A percentile compares a stretch with the other conserved stretches of the same genome.
These are phyloP conservation scores for Pichia phayaonensis DNA, from an alignment of 805 yeast genomes.

Conservation along the genomic window DNA sequence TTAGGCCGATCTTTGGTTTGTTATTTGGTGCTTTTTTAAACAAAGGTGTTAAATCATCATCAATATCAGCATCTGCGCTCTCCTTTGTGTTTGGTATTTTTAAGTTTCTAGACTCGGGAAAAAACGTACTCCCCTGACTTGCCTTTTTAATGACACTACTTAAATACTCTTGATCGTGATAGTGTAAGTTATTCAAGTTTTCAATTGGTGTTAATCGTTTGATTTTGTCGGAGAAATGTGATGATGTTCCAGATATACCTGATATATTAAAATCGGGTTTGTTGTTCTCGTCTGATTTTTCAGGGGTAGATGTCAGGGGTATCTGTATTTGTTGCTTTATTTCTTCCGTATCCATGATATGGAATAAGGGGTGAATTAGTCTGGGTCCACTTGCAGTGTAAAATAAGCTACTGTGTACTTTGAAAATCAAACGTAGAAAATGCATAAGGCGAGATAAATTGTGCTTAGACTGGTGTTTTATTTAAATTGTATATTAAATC, in stretches of 20 bases:
- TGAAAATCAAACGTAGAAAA: no score
- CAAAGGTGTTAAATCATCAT: constrained; percentile 13
- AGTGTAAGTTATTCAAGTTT: constrained; percentile 3
- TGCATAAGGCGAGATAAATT: not conserved
- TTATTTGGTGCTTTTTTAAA: not conserved
- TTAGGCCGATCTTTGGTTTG: not conserved
- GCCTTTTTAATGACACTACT: constrained; percentile 22
- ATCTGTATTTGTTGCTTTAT: not conserved
- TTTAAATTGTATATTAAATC: not conserved
- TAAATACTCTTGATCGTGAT: constrained; percentile 9
- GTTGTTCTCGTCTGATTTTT: not conserved
- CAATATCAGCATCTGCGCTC: constrained; percentile 11
- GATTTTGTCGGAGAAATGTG: constrained; percentile 4
- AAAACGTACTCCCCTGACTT: constrained; percentile 20
- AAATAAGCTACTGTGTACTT: no score
- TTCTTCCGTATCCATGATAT: not conserved
- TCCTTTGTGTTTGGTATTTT: not conserved
- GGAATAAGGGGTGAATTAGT: no score
- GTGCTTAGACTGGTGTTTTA: no score
- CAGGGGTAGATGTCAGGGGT: constrained; percentile 1
- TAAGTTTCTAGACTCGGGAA: constrained; percentile 14
- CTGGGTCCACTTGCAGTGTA: no score
- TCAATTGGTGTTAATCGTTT: constrained; percentile 10
- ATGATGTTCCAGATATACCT: constrained; percentile 4
- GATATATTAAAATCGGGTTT: not conserved